Percentiles rank a stretch among this genome's conserved stretches.
These are phyloP conservation scores for Boletales sp. DNA, from an alignment of 768 basidiomycete species.

Conservation along the genomic window DNA sequence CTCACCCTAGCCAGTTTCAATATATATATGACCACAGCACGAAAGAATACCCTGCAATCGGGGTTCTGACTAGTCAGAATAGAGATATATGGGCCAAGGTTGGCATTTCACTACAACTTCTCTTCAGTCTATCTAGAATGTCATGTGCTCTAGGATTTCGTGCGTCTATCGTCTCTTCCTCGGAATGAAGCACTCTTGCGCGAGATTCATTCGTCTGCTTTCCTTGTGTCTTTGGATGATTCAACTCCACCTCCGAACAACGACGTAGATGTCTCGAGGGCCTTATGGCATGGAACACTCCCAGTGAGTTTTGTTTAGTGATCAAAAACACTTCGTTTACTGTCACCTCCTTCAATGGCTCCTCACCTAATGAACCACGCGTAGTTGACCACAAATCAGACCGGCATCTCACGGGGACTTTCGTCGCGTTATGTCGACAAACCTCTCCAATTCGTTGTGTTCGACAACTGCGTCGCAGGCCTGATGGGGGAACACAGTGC, in stretches of 20 bases:
- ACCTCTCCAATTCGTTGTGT: slow-evolving; percentile 82
- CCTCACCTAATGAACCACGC: not conserved
- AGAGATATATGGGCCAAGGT: slow-evolving; percentile 91
- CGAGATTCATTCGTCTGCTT: slow-evolving; percentile 81
- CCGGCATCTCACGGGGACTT: slow-evolving; percentile 41
- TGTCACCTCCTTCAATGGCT: not conserved
- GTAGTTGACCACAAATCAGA: slow-evolving; percentile 24
- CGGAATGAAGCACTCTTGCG: slow-evolving; percentile 64
- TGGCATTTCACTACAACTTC: not conserved
- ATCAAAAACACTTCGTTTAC: not conserved
- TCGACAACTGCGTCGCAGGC: slow-evolving; percentile 76
- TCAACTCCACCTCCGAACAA: slow-evolving; percentile 42
- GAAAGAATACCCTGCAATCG: slow-evolving; percentile 66
- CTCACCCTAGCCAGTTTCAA: slow-evolving; percentile 58
- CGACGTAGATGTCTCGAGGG: slow-evolving; percentile 59
- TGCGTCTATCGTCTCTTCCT: slow-evolving; percentile 52
- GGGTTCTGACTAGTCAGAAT: slow-evolving; percentile 73
- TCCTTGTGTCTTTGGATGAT: slow-evolving; percentile 77
- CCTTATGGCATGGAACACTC: slow-evolving; percentile 78
- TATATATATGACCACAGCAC: slow-evolving; percentile 65
- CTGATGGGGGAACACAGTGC: slow-evolving; percentile 92
- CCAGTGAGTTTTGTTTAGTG: slow-evolving; percentile 37
- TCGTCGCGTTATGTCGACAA: slow-evolving; percentile 88
- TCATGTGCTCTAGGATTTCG: slow-evolving; percentile 51
- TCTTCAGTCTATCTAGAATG: not conserved